Base-by-base conservation (phyloP, 257 asterid genomes). In the Salvia rosmarinus region DNA sequence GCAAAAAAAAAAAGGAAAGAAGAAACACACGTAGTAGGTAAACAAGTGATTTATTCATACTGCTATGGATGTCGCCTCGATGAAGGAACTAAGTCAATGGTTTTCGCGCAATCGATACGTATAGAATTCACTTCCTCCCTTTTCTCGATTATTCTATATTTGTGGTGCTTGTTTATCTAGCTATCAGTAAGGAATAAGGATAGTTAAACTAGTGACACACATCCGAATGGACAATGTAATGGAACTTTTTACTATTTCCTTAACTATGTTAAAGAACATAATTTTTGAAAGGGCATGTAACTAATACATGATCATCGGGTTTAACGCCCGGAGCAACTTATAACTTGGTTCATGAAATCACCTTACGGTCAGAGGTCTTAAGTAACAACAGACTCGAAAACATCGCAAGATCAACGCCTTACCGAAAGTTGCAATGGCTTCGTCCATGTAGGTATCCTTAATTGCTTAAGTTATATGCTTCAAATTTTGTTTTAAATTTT, bases 51-150 rank as follows among this genome's bases (percentile, higher is more conserved):
- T 94, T 91, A 86, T 75, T 73, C 86, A 44, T 94, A 87, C 87
- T 86, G 83, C 56, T n/a, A n/a, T n/a, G 77, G 99, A 94, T 79
- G 82, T 96, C 50, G 81, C 93, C 72, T 86, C 93, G 77, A 85
- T 86, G 88, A 85, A 91, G 86, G 96, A 94, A 86, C 83, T 94
- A 64, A 94, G 86, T 72, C 90, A 89, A 65, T 94, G 99, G 99
- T 89, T 94, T 68, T 30, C 84, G 52, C 88, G 87, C 96, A 94
- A 79, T 79, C 91, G 96, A 94, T 77, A 83, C 96, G 98, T 92
- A 88, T 19, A 62, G 37, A 71, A 57, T 58, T 40, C 46, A 25
- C 10, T 46, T 35, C 39, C n/a, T 21, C 39, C 40, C 19, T 35
- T 46, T 47, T 11, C 21, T 43, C n/a, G 20, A 13, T 35, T 39